A percentile compares a stretch with the other conserved stretches of the same genome.
phyloP scores from a whole-genome alignment of 2,329 filamentous ascomycete species.

The Dothistroma septosporum region DNA sequence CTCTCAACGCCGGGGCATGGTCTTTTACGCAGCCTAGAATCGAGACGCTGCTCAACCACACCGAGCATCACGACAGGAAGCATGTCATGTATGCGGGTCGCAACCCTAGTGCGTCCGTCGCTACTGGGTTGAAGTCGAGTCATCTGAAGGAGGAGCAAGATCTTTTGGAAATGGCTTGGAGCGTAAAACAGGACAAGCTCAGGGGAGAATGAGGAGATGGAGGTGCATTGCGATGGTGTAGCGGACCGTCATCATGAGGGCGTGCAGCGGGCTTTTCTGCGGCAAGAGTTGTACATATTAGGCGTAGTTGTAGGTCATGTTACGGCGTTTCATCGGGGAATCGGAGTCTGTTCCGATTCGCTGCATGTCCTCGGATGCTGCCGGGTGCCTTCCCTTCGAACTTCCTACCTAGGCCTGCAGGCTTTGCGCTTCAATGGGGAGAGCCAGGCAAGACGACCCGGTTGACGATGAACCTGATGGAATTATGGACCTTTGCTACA shows the following conservation, averaged over 20 bases:
- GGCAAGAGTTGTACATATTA: constrained; percentile 2
- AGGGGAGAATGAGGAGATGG: constrained; percentile 55
- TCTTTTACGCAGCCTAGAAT: constrained; percentile 95
- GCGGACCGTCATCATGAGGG: not conserved
- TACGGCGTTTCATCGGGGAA: not conserved
- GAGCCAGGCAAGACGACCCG: no score
- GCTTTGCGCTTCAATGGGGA: no score
- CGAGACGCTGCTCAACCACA: constrained; percentile 92
- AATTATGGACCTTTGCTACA: no score
- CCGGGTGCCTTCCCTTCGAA: not conserved
- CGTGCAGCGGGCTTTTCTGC: not conserved
- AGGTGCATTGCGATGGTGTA: not conserved
- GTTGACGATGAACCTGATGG: no score
- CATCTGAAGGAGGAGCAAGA: constrained; percentile 93
- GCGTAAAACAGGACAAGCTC: constrained; percentile 60
- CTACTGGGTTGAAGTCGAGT: constrained; percentile 81
- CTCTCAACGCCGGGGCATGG: constrained; percentile 95
- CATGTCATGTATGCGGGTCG: constrained; percentile 97
- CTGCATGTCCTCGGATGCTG: not conserved
- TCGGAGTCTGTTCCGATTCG: not conserved
- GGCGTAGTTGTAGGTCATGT: not conserved
- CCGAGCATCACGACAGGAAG: constrained; percentile 85
- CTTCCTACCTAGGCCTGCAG: no score
- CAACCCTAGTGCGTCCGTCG: constrained; percentile 87
- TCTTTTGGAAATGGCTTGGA: constrained; percentile 63